phyloP scores from a whole-genome alignment of 2,329 filamentous ascomycete species.

The Dactylellina leptospora region DNA sequence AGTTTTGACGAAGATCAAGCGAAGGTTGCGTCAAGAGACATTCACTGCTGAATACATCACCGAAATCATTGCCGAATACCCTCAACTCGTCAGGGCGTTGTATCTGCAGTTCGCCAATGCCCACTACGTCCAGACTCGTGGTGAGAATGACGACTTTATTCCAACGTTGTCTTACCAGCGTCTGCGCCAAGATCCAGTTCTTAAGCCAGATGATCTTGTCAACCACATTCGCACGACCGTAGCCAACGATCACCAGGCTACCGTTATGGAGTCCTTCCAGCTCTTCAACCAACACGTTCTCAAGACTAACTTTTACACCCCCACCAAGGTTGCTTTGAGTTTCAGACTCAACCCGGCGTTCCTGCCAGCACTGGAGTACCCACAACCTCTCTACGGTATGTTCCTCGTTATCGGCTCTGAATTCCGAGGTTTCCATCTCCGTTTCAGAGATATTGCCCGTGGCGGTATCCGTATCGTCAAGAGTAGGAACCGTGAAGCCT shows the following conservation, averaged over 20 bases:
- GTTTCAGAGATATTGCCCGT: conserved; percentile 95
- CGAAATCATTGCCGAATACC: conserved; percentile 93
- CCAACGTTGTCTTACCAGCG: conserved; percentile 74
- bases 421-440: conserved; percentile 92
- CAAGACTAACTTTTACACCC: conserved; percentile 98
- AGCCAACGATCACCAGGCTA: conserved; percentile 91
- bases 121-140: conserved; percentile 76
- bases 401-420: conserved; percentile 98
- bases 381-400: conserved; percentile 94
- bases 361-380: conserved; percentile 89
- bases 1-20: conserved; percentile 92
- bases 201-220: conserved; percentile 77
- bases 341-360: conserved; percentile 92
- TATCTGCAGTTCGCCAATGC: conserved; percentile 92
- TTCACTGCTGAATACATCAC: conserved; percentile 98
- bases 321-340: conserved; percentile 96
- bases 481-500: conserved; percentile 93
- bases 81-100: conserved; percentile 81
- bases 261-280: conserved; percentile 97
- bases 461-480: conserved; percentile 99
- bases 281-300: conserved; percentile 92
- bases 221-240: conserved; percentile 81
- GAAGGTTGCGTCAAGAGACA: conserved; percentile 90
- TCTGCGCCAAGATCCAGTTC: conserved; percentile 74
- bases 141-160: conserved; percentile 73